A percentile compares a stretch with the other conserved stretches of the same genome.
Conservation (phyloP, 805 yeast genomes). For the Jamesozyma lodderae region DNA sequence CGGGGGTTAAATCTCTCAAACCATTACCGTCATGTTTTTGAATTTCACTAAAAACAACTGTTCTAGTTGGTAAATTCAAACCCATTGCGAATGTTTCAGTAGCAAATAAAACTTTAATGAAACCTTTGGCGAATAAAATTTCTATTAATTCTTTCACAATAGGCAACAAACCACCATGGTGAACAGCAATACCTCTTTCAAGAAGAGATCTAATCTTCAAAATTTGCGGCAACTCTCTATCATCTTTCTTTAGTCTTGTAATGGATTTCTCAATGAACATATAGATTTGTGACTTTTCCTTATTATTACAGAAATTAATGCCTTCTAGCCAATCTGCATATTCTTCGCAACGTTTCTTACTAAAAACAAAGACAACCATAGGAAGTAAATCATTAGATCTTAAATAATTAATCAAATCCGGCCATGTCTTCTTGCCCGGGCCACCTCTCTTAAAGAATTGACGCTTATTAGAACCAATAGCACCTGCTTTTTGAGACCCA, state of each 20-base stretch:
- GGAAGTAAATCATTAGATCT: constrained; percentile 68
- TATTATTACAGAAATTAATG: constrained; percentile 71
- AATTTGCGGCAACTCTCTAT: constrained; percentile 88
- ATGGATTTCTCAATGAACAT: constrained; percentile 90
- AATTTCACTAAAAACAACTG: constrained; percentile 81
- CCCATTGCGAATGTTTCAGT: constrained; percentile 99
- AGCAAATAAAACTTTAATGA: constrained; percentile 87
- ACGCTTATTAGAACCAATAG: constrained; percentile 29
- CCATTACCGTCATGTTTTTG: constrained; percentile 86
- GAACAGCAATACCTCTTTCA: constrained; percentile 89
- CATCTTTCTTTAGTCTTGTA: constrained; percentile 80
- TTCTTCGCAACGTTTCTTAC: constrained; percentile 88
- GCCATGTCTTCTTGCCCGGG: constrained; percentile 76
- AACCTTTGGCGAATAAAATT: constrained; percentile 75
- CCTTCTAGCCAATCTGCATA: constrained; percentile 72
- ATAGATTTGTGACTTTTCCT: constrained; percentile 82
- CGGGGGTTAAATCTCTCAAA: constrained; percentile 77
- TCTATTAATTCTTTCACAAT: constrained; percentile 91
- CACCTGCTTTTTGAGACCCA: constrained; percentile 34
- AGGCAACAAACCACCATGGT: constrained; percentile 89
- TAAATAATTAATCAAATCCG: constrained; percentile 59
- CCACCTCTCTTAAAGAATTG: constrained; percentile 44
- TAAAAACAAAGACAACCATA: constrained; percentile 87
- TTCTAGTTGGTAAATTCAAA: constrained; percentile 88
- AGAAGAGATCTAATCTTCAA: constrained; percentile 71